A percentile compares a stretch with the other conserved stretches of the same genome.
Evolutionary conservation across 1,284 basidiomycete genomes (phyloP).

Genomic region (Cryptococcus deneoformans): DNA sequence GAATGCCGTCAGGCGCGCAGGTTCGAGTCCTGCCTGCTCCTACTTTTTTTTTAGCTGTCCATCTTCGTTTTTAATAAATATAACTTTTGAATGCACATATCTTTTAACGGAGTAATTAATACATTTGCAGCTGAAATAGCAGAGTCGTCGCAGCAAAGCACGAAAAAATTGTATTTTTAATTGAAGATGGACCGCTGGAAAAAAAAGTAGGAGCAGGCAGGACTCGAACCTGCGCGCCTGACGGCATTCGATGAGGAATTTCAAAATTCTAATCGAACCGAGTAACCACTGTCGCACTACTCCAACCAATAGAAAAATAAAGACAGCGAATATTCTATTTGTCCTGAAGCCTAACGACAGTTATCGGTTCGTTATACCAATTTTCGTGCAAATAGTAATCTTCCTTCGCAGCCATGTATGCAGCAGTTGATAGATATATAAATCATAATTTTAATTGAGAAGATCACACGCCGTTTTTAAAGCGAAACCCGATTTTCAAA

Average conservation of each 20-base stretch:
- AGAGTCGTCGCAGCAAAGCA: no score
- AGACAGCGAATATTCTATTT: not conserved
- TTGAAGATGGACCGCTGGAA: no score
- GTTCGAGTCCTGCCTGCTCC: slow-evolving; percentile 10
- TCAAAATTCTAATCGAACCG: slow-evolving; percentile 9
- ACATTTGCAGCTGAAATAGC: no score
- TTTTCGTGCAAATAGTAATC: not conserved
- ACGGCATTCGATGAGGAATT: slow-evolving; percentile 7
- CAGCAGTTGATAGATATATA: not conserved
- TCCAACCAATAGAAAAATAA: not conserved
- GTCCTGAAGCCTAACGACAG: not conserved
- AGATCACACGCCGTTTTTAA: not conserved
- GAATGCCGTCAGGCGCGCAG: slow-evolving; percentile 9
- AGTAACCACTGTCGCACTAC: slow-evolving; percentile 5
- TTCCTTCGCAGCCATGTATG: not conserved
- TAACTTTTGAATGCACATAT: no score
- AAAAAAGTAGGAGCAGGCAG: slow-evolving; percentile 4
- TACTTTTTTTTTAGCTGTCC: not conserved
- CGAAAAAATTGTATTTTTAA: no score
- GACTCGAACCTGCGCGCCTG: slow-evolving; percentile 12
- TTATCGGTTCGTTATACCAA: not conserved
- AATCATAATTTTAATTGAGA: not conserved
- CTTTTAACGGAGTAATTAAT: no score
- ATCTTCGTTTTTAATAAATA: not conserved
- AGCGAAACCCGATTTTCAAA: no score